Evolutionary conservation across 2,329 filamentous ascomycete species (phyloP), one percentile per base, ranked within the genome.

Genomic region (Metarhizium sp.): DNA sequence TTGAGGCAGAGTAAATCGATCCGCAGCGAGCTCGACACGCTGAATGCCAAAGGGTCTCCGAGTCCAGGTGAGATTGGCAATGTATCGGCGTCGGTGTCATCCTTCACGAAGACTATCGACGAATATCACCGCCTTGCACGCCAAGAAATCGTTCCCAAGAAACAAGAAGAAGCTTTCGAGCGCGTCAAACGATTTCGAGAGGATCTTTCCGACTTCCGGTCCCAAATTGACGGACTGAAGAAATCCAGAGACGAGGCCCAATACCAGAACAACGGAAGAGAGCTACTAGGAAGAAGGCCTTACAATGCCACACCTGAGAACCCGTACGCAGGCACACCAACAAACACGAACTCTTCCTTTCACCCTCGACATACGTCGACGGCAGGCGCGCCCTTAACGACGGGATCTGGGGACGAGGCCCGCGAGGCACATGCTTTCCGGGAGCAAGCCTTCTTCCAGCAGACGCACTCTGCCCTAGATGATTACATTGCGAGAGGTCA

Each of bases 401-500:
- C 65, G 4, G 78, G 78, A 10, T 78, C 77, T 49, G 75, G 75
- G n/a, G 85, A 90, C 60, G 82, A 84, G 59, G 78, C 76, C 55
- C 81, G 92, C 52, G 92, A 96, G 73, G 74, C 80, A 3, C 91
- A 96, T 68, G 91, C 92, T 3, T 76, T 97, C 61, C 81, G 91
- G 51, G 94, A 99, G 73, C 90, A 96, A 64, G 86, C 80, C 58
- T 97, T 99, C 76, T 89, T 96, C 64, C 72, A 81, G 20, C 85
- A 80, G 62, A 94, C 92, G 4, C 88, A 95, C 67, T 80, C 80
- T 18, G 90, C 94, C 53, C 78, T 99, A 1, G 94, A 99, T 68
- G 92, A 97, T 62, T 99, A 96, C 67, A 82, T 99, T 55, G 92
- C 95, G 50, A 79, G 92, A 2, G 94, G 94, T 0, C 85, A 95